Percentiles rank a stretch among this genome's conserved stretches.
Conservation (phyloP, 495 filamentous ascomycete genomes). For the Aspergillus kassunensis region DNA sequence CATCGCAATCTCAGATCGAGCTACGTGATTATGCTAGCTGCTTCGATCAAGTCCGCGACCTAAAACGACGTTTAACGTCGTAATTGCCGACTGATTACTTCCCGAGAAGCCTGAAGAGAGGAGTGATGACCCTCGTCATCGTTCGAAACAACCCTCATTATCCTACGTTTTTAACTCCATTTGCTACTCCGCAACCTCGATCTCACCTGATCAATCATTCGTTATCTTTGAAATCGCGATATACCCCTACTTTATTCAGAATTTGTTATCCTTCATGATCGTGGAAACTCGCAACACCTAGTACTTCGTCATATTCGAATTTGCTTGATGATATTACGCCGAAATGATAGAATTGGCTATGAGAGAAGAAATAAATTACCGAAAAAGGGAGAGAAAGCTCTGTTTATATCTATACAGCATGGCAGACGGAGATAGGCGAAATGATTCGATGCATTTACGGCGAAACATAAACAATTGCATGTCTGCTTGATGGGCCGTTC, state of each 20-base stretch:
- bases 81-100: constrained; percentile 1
- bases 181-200: neutral
- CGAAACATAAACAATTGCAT: constrained; percentile 10
- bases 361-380: neutral
- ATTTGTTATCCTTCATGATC: neutral
- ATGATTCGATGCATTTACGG: constrained; percentile 1
- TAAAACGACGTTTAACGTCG: constrained; percentile 53
- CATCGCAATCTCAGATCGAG: constrained; percentile 73
- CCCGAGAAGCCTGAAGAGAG: neutral
- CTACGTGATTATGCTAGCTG: constrained; percentile 80
- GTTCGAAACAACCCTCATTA: neutral
- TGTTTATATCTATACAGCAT: neutral
- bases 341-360: constrained; percentile 3
- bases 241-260: constrained; percentile 5
- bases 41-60: constrained; percentile 76
- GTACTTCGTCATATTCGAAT: neutral
- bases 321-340: constrained; percentile 1
- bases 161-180: neutral
- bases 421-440: neutral
- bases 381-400: neutral
- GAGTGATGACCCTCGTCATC: neutral
- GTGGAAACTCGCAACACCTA: neutral
- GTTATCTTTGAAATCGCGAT: neutral
- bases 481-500: neutral
- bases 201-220: neutral